Base-by-base conservation (phyloP, 345 rosid species). In the Bruguiera gymnorhiza region DNA sequence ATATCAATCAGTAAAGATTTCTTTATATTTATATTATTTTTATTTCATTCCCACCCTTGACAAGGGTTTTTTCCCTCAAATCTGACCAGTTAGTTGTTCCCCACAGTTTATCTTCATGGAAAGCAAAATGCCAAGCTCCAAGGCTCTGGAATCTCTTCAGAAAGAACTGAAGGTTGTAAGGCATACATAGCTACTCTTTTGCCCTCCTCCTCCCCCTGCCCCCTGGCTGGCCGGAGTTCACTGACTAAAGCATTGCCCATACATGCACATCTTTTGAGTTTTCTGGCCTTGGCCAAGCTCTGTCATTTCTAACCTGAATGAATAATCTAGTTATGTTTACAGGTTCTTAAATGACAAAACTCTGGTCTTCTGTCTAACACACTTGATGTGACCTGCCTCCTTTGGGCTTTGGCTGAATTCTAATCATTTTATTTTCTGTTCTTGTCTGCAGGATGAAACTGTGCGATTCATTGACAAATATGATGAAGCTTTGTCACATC, bases 51-150 rank as follows among this genome's bases (percentile, higher is more conserved):
- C 68, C 8, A 21, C n/a, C 30, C 54, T 67, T 43, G 39, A 7
- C n/a, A 8, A 30, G 55, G 62, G 50, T 69, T 71, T 70, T 46
- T 62, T 43, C 50, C 46, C 13, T 43, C 29, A 26, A 62, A 39
- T n/a, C 37, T 66, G 30, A 76, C 67, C 51, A 43, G 5, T 69
- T 54, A 57, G 19, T 79, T 52, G 29, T 57, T 71, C 64, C 51
- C n/a, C 43, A 54, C 89, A 89, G 90, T 84, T 86, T 56, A 62
- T 89, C 75, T 82, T 89, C 78, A 73, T 81, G 85, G 84, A 78
- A 60, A 76, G 62, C 76, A 71, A 76, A 78, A 56, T 43, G 67
- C 68, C 81, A 43, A 70, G 70, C 36, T 60, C 50, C 54, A 70
- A 67, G 67, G 76, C 76, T 30, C 69, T 83, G 58, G 77, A 73